These are phyloP conservation scores for Phlebiopsis flavidoalba DNA, from an alignment of 768 basidiomycete species.

Conservation along the genomic window DNA sequence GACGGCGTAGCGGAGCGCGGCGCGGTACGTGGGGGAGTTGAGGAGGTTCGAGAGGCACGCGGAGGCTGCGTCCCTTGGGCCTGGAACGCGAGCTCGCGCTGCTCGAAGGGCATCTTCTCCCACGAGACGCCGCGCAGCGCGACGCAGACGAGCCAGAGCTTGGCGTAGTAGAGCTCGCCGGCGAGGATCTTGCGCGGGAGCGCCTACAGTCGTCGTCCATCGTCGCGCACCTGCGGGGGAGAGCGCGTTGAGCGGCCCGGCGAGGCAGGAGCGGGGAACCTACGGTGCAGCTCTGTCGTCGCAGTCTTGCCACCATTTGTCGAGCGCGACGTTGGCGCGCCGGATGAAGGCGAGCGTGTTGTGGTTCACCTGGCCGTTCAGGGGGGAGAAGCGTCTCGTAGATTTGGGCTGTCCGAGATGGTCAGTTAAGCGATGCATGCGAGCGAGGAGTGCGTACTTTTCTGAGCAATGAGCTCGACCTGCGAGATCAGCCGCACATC, in stretches of 20 bases:
- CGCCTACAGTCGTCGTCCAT: conserved; percentile 86
- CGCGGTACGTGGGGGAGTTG: conserved; percentile 73
- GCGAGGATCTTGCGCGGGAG: conserved; percentile 83
- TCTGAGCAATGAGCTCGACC: conserved; percentile 87
- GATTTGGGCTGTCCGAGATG: conserved; percentile 67
- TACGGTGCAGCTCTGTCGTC: conserved; percentile 81
- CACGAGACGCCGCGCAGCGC: conserved; percentile 87
- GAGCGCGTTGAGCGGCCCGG: background rate
- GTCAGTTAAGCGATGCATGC: background rate
- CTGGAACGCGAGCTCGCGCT: conserved; percentile 91
- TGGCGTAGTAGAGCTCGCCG: conserved; percentile 88
- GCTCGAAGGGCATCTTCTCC: conserved; percentile 96
- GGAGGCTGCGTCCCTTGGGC: conserved; percentile 90
- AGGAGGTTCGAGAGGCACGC: conserved; percentile 83
- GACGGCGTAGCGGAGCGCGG: conserved; percentile 87
- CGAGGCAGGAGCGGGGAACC: conserved; percentile 18
- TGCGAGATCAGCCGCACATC: conserved; percentile 85
- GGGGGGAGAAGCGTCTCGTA: conserved; percentile 83
- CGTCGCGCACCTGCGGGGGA: conserved; percentile 49
- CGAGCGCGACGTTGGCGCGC: conserved; percentile 78
- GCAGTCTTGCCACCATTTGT: conserved; percentile 90
- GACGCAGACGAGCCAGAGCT: conserved; percentile 92
- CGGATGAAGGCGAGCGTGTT: conserved; percentile 84
- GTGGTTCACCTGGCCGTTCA: conserved; percentile 83
- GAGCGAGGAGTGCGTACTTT: conserved; percentile 51